These are phyloP conservation scores for Prunus mume DNA, from an alignment of 306 rosid genomes.

Conservation along the genomic window DNA sequence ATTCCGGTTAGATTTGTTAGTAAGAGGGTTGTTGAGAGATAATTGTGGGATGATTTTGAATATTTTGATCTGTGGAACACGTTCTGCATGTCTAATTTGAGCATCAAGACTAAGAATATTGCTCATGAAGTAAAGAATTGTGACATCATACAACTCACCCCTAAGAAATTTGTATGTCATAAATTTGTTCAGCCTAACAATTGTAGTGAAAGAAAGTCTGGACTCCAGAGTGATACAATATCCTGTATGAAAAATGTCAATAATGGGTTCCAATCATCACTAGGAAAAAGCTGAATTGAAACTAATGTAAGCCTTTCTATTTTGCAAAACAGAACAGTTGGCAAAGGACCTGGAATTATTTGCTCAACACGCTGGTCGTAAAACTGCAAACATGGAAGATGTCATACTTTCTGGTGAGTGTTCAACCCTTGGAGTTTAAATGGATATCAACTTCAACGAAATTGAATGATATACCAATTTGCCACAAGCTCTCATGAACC, in stretches of 20 bases:
- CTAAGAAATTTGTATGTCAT: background rate
- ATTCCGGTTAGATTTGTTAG: background rate
- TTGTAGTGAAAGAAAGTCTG: background rate
- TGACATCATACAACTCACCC: background rate
- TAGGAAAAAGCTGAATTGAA: background rate
- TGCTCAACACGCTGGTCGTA: constrained; percentile 80
- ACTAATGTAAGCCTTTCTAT: background rate
- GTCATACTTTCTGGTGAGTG: constrained; percentile 80
- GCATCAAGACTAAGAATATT: background rate
- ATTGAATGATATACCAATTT: background rate
- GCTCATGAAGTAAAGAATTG: background rate
- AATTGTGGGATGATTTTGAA: background rate
- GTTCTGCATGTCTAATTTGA: background rate
- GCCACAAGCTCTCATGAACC: background rate
- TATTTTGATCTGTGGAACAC: background rate
- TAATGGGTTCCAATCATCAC: background rate
- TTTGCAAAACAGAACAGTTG: constrained; percentile 54
- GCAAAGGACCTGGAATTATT: constrained; percentile 86
- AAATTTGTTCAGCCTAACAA: background rate
- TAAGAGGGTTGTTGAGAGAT: background rate
- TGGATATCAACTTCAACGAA: background rate
- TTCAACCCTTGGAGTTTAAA: background rate
- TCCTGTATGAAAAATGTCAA: background rate
- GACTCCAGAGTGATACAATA: background rate
- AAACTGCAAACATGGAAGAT: constrained; percentile 80